A percentile compares a stretch with the other conserved stretches of the same genome.
These are phyloP conservation scores for Cytospora paraplurivora DNA, from an alignment of 2,329 filamentous ascomycete species.

Conservation along the genomic window DNA sequence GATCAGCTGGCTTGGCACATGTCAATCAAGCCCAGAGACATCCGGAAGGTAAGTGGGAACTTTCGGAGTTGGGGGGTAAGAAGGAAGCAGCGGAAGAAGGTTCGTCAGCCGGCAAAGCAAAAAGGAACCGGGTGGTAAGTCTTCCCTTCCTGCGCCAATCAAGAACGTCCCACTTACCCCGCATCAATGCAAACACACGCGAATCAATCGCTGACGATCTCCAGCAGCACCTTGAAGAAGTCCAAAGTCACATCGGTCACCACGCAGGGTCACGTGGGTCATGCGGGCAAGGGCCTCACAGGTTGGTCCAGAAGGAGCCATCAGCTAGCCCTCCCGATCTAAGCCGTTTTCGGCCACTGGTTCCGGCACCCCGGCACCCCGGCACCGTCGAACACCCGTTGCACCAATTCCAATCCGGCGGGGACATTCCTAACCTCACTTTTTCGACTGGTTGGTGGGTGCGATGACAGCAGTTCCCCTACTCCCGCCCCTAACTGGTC, in stretches of 20 bases:
- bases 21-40: not conserved
- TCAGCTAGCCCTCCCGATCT: too few species aligned
- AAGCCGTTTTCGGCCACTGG: too few species aligned
- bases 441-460: too few species aligned
- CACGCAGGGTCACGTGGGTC: too few species aligned
- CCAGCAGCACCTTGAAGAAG: not conserved
- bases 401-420: too few species aligned
- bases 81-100: not conserved
- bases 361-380: too few species aligned
- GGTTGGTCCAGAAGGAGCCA: too few species aligned
- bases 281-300: too few species aligned
- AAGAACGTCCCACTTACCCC: conserved; percentile 7
- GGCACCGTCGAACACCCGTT: too few species aligned
- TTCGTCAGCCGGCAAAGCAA: not conserved
- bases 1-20: conserved; percentile 5
- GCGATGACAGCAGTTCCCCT: too few species aligned
- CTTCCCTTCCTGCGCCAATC: conserved; percentile 14
- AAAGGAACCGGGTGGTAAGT: conserved; percentile 8
- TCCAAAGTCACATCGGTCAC: not conserved
- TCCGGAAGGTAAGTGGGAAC: not conserved
- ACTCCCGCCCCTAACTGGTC: too few species aligned
- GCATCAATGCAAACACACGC: conserved; percentile 13
- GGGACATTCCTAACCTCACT: too few species aligned
- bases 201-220: conserved; percentile 23
- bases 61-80: not conserved